These are phyloP conservation scores for Saccharomyces hybrid DNA, from an alignment of 1,139 yeast genomes.

Conservation along the genomic window DNA sequence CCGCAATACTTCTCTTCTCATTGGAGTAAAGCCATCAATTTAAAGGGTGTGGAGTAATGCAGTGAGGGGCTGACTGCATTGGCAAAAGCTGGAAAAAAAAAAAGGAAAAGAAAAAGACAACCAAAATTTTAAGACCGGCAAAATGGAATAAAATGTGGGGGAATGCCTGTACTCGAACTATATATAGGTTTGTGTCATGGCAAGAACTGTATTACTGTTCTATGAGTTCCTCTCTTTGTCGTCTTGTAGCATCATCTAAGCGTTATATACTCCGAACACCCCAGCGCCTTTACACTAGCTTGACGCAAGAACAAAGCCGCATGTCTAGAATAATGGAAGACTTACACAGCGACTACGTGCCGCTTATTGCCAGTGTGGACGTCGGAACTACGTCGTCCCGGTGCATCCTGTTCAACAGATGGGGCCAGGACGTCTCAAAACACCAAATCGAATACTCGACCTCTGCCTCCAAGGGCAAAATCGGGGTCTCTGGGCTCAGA, in stretches of 20 bases:
- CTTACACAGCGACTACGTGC: constrained; percentile 21
- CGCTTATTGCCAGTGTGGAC: constrained; percentile 68
- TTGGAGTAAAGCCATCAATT: background rate
- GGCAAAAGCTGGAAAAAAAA: background rate
- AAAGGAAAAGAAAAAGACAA: background rate
- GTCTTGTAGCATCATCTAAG: background rate
- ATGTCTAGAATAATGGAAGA: background rate
- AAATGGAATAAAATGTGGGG: background rate
- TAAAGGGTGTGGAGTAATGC: background rate
- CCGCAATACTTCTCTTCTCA: background rate
- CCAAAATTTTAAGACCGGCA: background rate
- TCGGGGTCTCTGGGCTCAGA: constrained; percentile 25
- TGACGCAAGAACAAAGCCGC: background rate
- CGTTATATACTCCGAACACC: background rate
- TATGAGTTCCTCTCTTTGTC: background rate
- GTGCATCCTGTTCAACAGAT: constrained; percentile 67
- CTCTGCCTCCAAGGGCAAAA: constrained; percentile 46
- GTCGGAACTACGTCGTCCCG: constrained; percentile 95
- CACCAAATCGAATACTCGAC: constrained; percentile 85
- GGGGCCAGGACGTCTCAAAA: constrained; percentile 72
- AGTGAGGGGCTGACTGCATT: constrained; percentile 1
- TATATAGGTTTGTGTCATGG: background rate
- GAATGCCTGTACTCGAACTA: background rate
- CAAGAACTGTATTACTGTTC: background rate
- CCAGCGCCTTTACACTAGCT: background rate